Evolutionary conservation across 139 green algal genomes (phyloP).

Genomic region (Ostreobium quekettii): DNA sequence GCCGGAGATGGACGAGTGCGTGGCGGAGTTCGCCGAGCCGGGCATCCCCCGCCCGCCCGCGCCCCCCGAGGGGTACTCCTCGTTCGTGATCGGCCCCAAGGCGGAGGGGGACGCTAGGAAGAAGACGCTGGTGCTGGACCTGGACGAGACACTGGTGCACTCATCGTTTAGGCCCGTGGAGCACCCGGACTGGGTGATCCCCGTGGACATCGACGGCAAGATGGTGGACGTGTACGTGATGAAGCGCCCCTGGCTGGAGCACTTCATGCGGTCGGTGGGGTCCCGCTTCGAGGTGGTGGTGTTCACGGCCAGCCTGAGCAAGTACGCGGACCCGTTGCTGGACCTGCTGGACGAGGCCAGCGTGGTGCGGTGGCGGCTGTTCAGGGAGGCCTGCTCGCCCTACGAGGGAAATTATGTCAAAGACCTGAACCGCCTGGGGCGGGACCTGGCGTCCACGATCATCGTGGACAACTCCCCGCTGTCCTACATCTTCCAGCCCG

Average conservation of each 20-base stretch:
- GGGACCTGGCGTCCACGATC: slow-evolving; percentile 67
- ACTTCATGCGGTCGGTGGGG: slow-evolving; percentile 73
- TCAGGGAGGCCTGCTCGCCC: slow-evolving; percentile 83
- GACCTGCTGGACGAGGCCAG: slow-evolving; percentile 76
- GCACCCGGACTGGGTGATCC: slow-evolving; percentile 85
- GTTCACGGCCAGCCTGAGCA: slow-evolving; percentile 85
- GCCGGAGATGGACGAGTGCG: no score
- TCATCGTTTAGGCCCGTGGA: slow-evolving; percentile 88
- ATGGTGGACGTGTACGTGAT: slow-evolving; percentile 90
- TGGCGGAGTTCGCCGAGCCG: not conserved
- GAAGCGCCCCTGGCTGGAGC: slow-evolving; percentile 87
- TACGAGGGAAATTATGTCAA: slow-evolving; percentile 88
- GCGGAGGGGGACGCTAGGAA: slow-evolving; percentile 45
- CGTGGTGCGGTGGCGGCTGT: slow-evolving; percentile 79
- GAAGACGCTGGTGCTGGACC: slow-evolving; percentile 84
- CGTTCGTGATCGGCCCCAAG: slow-evolving; percentile 30
- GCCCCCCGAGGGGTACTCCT: not conserved
- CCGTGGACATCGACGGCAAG: slow-evolving; percentile 76
- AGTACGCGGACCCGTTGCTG: slow-evolving; percentile 62
- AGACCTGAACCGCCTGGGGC: slow-evolving; percentile 78
- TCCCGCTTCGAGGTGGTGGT: slow-evolving; percentile 76
- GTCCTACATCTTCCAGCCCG: slow-evolving; percentile 93
- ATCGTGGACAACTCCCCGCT: slow-evolving; percentile 98
- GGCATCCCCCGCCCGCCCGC: not conserved
- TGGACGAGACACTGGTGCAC: slow-evolving; percentile 98